Percentiles rank a stretch among this genome's conserved stretches.
These are phyloP conservation scores for Paraconiothyrium brasiliense DNA, from an alignment of 2,329 filamentous ascomycete genomes.

Conservation along the genomic window DNA sequence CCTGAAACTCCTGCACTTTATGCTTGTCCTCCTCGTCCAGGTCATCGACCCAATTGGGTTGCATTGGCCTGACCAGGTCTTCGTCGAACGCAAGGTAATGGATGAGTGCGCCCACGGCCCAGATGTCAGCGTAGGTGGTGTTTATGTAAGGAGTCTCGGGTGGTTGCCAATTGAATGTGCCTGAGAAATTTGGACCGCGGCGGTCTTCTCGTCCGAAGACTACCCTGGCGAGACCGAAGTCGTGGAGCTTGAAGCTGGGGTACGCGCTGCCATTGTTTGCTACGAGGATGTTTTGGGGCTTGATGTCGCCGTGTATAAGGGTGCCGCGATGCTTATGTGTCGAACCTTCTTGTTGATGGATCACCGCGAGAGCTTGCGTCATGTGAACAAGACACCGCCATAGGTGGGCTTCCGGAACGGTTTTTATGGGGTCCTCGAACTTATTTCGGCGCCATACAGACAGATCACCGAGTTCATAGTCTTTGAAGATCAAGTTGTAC, in stretches of 20 bases:
- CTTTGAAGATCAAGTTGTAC: conserved; percentile 26
- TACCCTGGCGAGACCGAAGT: conserved; percentile 27
- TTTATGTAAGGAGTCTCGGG: conserved; percentile 43
- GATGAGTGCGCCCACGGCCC: conserved; percentile 43
- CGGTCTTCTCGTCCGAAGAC: conserved; percentile 8
- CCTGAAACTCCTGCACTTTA: not conserved
- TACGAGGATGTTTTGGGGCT: conserved; percentile 42
- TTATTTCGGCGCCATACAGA: conserved; percentile 26
- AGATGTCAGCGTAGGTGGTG: conserved; percentile 39
- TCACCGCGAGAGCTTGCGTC: conserved; percentile 37
- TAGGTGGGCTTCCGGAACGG: conserved; percentile 37
- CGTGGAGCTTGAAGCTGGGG: conserved; percentile 38
- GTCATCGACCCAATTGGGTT: not conserved
- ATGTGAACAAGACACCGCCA: conserved; percentile 43
- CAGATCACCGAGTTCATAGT: conserved; percentile 35
- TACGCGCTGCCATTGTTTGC: conserved; percentile 33
- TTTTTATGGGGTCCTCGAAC: conserved; percentile 28
- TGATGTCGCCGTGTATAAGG: conserved; percentile 38
- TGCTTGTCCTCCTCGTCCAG: conserved; percentile 11
- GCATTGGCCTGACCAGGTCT: conserved; percentile 22
- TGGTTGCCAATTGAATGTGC: conserved; percentile 39
- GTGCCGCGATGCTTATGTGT: not conserved
- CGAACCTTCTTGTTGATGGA: conserved; percentile 32
- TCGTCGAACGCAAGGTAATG: conserved; percentile 38
- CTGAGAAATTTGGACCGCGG: conserved; percentile 7